phyloP scores from a whole-genome alignment of 1,139 yeast genomes.

The Taiozyma sp. region DNA sequence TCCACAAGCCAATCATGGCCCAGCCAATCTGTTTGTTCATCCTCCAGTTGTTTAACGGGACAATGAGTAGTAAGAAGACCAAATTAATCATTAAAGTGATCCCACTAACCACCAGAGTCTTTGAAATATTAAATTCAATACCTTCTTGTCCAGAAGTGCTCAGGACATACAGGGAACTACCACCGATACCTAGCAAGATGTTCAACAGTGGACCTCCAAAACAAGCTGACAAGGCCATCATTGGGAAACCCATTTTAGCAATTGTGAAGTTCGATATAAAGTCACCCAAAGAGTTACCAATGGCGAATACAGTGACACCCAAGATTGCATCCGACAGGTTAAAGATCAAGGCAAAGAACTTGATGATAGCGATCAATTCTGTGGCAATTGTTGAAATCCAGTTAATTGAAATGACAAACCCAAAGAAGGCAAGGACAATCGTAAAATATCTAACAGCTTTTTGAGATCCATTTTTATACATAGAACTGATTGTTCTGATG shows the following conservation, averaged over 20 bases:
- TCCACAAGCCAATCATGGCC: slow-evolving; percentile 53
- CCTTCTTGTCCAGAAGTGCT: slow-evolving; percentile 19
- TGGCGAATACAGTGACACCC: slow-evolving; percentile 84
- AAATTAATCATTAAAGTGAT: slow-evolving; percentile 51
- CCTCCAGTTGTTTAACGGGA: slow-evolving; percentile 65
- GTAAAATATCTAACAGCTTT: slow-evolving; percentile 1
- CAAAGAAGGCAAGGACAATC: slow-evolving; percentile 39
- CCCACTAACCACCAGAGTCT: slow-evolving; percentile 47
- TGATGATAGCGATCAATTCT: slow-evolving; percentile 66
- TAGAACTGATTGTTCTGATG: slow-evolving; percentile 6
- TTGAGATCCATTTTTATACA: slow-evolving; percentile 1
- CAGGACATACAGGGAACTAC: slow-evolving; percentile 57
- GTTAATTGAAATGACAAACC: slow-evolving; percentile 63
- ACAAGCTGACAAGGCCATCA: slow-evolving; percentile 93
- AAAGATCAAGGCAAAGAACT: slow-evolving; percentile 56
- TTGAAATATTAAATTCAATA: slow-evolving; percentile 37
- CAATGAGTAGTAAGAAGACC: slow-evolving; percentile 43
- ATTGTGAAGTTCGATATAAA: slow-evolving; percentile 80
- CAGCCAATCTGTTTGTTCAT: slow-evolving; percentile 56
- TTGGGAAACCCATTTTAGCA: slow-evolving; percentile 81
- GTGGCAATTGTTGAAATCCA: slow-evolving; percentile 80
- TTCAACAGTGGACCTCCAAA: slow-evolving; percentile 87
- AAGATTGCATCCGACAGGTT: slow-evolving; percentile 73
- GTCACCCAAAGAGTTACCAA: slow-evolving; percentile 92
- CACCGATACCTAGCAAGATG: slow-evolving; percentile 57